These are phyloP conservation scores for Colletotrichum gloeosporioides DNA, from an alignment of 2,329 filamentous ascomycete species.

Conservation along the genomic window DNA sequence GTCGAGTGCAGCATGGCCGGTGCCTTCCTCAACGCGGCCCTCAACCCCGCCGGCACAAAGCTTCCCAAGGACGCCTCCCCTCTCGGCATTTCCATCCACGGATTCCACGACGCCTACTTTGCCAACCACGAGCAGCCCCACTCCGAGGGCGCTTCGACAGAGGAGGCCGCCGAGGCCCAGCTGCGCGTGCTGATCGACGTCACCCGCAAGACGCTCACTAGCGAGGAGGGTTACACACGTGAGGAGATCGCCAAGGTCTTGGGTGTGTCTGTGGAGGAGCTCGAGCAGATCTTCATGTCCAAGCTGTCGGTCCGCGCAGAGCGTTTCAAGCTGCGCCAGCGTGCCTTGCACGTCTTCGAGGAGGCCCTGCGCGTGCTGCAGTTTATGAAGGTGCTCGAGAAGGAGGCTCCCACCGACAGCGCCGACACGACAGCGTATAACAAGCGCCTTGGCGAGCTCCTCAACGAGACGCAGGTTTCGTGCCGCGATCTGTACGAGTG, in stretches of 20 bases:
- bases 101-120: slow-evolving; percentile 87
- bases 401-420: slow-evolving; percentile 39
- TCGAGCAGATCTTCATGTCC: slow-evolving; percentile 81
- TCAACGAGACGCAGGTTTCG: slow-evolving; percentile 89
- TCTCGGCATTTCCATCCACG: slow-evolving; percentile 80
- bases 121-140: slow-evolving; percentile 49
- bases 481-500: slow-evolving; percentile 91
- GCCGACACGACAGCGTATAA: slow-evolving; percentile 67
- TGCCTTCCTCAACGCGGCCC: slow-evolving; percentile 63
- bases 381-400: slow-evolving; percentile 80
- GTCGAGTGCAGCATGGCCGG: slow-evolving; percentile 95
- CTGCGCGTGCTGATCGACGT: slow-evolving; percentile 75
- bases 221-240: slow-evolving; percentile 86
- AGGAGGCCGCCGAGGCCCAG: slow-evolving; percentile 58
- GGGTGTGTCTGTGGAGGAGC: slow-evolving; percentile 69
- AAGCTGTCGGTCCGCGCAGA: slow-evolving; percentile 90
- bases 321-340: slow-evolving; percentile 84
- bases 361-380: slow-evolving; percentile 86
- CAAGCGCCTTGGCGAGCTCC: slow-evolving; percentile 74
- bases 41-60: slow-evolving; percentile 60
- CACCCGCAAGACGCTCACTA: slow-evolving; percentile 72
- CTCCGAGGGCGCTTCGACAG: slow-evolving; percentile 23
- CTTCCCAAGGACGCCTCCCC: slow-evolving; percentile 83
- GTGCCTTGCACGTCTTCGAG: slow-evolving; percentile 87
- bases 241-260: slow-evolving; percentile 81